Conservation (phyloP, 73 alveolate genomes). For the Paramecium tetraurelia region DNA sequence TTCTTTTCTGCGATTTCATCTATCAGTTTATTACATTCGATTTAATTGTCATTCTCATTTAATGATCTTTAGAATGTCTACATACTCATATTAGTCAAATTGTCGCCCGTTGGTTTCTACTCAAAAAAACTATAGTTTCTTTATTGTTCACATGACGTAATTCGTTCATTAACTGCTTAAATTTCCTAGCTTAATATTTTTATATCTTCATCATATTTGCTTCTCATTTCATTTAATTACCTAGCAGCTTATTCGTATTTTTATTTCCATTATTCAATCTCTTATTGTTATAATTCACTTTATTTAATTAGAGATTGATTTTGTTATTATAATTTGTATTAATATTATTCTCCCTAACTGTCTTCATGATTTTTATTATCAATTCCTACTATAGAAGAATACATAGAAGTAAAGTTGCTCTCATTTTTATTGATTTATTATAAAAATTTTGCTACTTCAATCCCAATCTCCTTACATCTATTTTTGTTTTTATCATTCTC, state of each 20-base stretch:
- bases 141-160: background rate
- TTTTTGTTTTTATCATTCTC: background rate
- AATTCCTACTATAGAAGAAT: background rate
- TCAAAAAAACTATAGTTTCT: background rate
- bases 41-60: background rate
- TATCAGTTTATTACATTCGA: background rate
- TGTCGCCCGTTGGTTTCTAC: background rate
- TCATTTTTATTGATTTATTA: background rate
- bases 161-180: background rate
- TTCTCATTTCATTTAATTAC: background rate
- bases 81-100: background rate
- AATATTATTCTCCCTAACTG: background rate
- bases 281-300: background rate
- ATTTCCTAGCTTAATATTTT: background rate
- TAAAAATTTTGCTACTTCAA: background rate
- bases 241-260: background rate
- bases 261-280: background rate
- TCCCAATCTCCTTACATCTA: background rate
- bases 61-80: background rate
- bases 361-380: background rate
- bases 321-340: background rate
- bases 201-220: background rate
- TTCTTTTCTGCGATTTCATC: background rate
- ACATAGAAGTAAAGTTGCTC: background rate
- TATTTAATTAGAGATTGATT: background rate